phyloP scores from a whole-genome alignment of 2,329 filamentous ascomycete species.

The Elsinoe fawcettii region DNA sequence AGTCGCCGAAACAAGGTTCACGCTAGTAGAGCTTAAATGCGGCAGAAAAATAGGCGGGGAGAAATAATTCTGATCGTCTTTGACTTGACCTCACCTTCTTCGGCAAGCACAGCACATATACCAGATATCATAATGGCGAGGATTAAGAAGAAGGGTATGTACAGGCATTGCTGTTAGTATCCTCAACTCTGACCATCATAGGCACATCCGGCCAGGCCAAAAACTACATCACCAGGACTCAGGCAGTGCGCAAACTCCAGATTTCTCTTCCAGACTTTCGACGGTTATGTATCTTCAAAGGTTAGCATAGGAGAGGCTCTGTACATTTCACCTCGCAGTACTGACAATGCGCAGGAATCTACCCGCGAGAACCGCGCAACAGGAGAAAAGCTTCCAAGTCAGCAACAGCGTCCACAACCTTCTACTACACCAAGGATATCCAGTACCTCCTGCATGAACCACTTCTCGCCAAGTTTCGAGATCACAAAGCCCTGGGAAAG shows the following conservation, averaged over 20 bases:
- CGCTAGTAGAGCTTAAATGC: constrained; percentile 10
- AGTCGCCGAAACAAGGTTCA: constrained; percentile 8
- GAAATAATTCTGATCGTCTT: constrained; percentile 12
- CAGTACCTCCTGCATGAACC: constrained; percentile 97
- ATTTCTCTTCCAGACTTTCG: constrained; percentile 95
- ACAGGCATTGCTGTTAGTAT: not conserved
- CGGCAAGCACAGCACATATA: not conserved
- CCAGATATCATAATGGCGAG: constrained; percentile 43
- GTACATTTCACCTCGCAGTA: not conserved
- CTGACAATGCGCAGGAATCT: constrained; percentile 56
- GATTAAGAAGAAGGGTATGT: constrained; percentile 78
- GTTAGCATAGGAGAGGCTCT: constrained; percentile 29
- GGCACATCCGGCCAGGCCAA: constrained; percentile 85
- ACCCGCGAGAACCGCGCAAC: constrained; percentile 91
- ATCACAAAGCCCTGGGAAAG: constrained; percentile 94
- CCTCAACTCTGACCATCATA: constrained; percentile 26
- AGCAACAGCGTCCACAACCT: constrained; percentile 83
- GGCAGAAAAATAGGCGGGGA: constrained; percentile 12
- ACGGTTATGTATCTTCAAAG: constrained; percentile 98
- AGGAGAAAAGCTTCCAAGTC: constrained; percentile 96
- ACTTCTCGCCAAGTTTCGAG: constrained; percentile 85
- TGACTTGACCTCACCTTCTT: not conserved
- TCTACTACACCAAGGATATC: constrained; percentile 89
- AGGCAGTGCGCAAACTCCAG: constrained; percentile 95
- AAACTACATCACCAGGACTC: constrained; percentile 96